Evolutionary conservation across 495 filamentous ascomycete genomes (phyloP).

Genomic region (Podospora comata): DNA sequence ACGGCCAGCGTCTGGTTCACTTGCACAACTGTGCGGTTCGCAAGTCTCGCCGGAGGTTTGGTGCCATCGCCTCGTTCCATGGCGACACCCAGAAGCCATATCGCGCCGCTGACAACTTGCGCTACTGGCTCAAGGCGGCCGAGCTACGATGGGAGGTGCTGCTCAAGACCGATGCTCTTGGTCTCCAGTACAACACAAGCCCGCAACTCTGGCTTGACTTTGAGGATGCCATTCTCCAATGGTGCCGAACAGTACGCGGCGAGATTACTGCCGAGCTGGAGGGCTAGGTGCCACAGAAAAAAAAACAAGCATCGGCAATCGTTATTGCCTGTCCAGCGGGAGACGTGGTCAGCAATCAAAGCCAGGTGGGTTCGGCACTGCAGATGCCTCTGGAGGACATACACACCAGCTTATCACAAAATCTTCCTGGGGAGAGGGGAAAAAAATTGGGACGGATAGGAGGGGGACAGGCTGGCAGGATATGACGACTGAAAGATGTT

Average conservation of each 20-base stretch:
- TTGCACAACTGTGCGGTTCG: conserved; percentile 85
- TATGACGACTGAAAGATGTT: conserved; percentile 8
- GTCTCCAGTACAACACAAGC: conserved; percentile 68
- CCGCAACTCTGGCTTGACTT: conserved; percentile 71
- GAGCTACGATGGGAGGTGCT: conserved; percentile 91
- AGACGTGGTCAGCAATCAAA: background rate
- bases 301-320: background rate
- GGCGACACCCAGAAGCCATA: conserved; percentile 91
- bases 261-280: conserved; percentile 57
- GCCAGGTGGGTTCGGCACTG: background rate
- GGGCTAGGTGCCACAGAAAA: conserved; percentile 9
- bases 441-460: background rate
- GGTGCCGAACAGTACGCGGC: conserved; percentile 72
- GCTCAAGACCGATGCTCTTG: conserved; percentile 80
- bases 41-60: conserved; percentile 81
- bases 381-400: background rate
- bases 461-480: background rate
- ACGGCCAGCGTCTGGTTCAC: conserved; percentile 75
- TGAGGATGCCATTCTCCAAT: conserved; percentile 72
- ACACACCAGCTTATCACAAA: background rate
- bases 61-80: conserved; percentile 85
- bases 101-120: conserved; percentile 85
- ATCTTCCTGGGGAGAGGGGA: background rate
- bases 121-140: conserved; percentile 94
- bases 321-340: background rate